Evolutionary conservation across 2,329 filamentous ascomycete species (phyloP), one percentile per base, ranked within the genome.

Genomic region (Pseudocercospora ulei): DNA sequence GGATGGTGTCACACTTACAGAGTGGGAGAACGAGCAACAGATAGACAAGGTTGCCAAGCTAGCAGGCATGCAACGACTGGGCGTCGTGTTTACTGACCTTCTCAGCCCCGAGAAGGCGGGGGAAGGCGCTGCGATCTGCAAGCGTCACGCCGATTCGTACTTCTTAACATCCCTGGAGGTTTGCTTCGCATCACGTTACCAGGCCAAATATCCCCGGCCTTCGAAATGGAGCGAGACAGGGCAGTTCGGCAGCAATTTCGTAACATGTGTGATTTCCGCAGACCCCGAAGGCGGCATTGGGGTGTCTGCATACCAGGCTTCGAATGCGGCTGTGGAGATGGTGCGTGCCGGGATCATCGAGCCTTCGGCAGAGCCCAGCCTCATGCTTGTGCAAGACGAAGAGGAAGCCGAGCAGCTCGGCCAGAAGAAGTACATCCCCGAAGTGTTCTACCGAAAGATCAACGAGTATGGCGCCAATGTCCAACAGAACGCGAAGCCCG

Each of bases 181-280:
- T 44, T 78, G 77, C 48, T 96, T 95, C 61, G 82, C 87, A 1
- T 80, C 90, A 12, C 76, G 86, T 31, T 72, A 92, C 45, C 90
- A 98, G 63, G 84, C 85, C 5, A 78, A 82, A 55, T 76, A 94
- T 52, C 87, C 88, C 1, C 88, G 92, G 54, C 70, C 85, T 11
- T 90, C 84, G 5, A 96, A 95, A 62, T 98, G 90, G 88, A 94
- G 88, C 59, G 87, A 95, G 55, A 92, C 83, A 2, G 90, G 88
- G 29, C 75, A 75, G 39, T 98, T 95, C 56, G 90, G 90, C 11
- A 96, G 88, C 33, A 90, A 92, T 58, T 96, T 96, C 60, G 87
- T 98, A 31, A 96, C 90, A 0, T 98, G 90, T 61, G 78, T 98
- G 27, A 73, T 98, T 44, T 88, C 84, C n/a, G 88, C 88, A 30